Base-by-base conservation (phyloP, 495 filamentous ascomycete species). In the Aspergillus olivimuriae region DNA sequence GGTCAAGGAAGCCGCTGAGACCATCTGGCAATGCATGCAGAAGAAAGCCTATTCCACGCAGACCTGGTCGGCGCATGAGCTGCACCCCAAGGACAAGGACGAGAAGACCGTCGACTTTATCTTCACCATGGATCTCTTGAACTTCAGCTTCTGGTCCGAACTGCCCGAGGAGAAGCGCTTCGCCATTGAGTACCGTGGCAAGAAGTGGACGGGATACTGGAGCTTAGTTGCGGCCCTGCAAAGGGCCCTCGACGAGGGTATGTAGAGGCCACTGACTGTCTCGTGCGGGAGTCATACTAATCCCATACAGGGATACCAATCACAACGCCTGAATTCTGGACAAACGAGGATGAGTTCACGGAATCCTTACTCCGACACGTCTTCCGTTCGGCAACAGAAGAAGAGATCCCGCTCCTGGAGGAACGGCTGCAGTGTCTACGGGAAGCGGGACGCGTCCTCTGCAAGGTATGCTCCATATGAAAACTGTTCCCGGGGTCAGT, bases 101-200 rank as follows among this genome's bases (percentile, higher is more conserved):
- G 82, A 86, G 53, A 77, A 65, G 28, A 86, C 86, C 0, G 78
- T 95, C 9, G 80, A 87, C 48, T 96, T 97, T 56, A 89, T 98
- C 37, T 96, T 98, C 60, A 85, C 85, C 11, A 94, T 97, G 88
- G 92, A 98, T 57, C 60, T 98, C 11, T 69, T 98, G 43, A 98
- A 98, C 59, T 98, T 97, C 55, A 89, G 81, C 21, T 98, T 98
- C 63, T 98, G 91, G 90, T 91, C 86, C 18, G 82, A 83, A 23
- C 68, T 69, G 39, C 47, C 62, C 4, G 68, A 74, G 23, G 70
- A 77, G 9, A 73, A 84, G 48, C 69, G 86, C 22, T 97, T 94
- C 63, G 72, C 82, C 7, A 72, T 97, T 5, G 80, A 83, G 32
- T 97, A 95, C 59, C 75, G 74, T 16, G 89, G 81, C 20, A 82